These are phyloP conservation scores for Neurospora tetrasperma DNA, from an alignment of 495 filamentous ascomycete genomes.

Conservation along the genomic window DNA sequence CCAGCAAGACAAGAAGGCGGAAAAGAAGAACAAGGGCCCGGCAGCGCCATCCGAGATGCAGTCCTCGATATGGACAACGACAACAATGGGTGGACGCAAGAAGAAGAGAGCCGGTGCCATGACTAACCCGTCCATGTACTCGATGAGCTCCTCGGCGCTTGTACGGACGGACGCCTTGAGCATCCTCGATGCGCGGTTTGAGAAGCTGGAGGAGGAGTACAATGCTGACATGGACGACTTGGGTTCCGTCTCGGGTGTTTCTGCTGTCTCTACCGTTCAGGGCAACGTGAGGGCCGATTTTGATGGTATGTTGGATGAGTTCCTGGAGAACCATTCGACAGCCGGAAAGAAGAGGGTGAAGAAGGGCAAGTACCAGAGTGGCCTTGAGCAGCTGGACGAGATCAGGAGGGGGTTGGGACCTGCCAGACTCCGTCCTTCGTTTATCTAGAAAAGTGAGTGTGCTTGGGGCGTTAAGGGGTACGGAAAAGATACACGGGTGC, in stretches of 20 bases:
- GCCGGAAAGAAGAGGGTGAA: conserved; percentile 72
- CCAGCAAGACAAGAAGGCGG: conserved; percentile 59
- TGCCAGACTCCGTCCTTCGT: conserved; percentile 33
- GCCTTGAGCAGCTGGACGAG: conserved; percentile 84
- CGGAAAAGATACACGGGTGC: neutral
- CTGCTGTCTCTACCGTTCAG: conserved; percentile 40
- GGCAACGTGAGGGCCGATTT: conserved; percentile 62
- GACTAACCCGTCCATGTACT: conserved; percentile 82
- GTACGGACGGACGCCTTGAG: conserved; percentile 81
- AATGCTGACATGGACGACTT: conserved; percentile 58
- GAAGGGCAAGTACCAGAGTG: conserved; percentile 71
- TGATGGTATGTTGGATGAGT: conserved; percentile 86
- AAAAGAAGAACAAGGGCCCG: conserved; percentile 29
- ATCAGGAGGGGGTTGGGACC: conserved; percentile 71
- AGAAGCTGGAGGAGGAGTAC: conserved; percentile 79
- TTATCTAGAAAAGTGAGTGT: neutral
- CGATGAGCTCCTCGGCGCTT: conserved; percentile 91
- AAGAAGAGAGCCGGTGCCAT: conserved; percentile 90
- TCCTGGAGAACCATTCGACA: conserved; percentile 66
- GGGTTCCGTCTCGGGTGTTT: conserved; percentile 36
- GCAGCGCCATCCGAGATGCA: conserved; percentile 49
- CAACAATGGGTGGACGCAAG: conserved; percentile 56
- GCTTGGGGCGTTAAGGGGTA: neutral
- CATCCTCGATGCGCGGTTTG: conserved; percentile 81
- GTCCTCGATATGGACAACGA: conserved; percentile 70